Percentiles rank a stretch among this genome's conserved stretches.
Conservation (phyloP, 2,329 filamentous ascomycete genomes). For the Paraconiothyrium brasiliense region DNA sequence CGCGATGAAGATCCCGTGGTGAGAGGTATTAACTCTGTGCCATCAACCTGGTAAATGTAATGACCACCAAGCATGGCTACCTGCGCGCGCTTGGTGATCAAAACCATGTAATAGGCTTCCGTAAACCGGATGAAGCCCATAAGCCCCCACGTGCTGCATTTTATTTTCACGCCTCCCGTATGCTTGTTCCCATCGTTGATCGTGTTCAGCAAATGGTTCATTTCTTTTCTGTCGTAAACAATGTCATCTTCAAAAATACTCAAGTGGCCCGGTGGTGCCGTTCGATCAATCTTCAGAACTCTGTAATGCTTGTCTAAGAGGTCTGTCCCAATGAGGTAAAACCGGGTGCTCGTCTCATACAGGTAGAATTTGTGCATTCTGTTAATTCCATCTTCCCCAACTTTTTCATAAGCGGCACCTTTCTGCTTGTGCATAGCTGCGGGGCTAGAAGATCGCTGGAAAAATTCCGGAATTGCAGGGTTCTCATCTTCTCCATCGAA, state of each 20-base stretch:
- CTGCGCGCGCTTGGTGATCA: constrained; percentile 95
- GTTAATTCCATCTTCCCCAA: constrained; percentile 54
- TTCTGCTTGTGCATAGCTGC: constrained; percentile 49
- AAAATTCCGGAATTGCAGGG: constrained; percentile 49
- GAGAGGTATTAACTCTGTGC: constrained; percentile 88
- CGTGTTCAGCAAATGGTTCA: constrained; percentile 90
- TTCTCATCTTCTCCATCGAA: constrained; percentile 55
- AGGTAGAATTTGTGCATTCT: constrained; percentile 96
- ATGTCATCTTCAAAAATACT: constrained; percentile 93
- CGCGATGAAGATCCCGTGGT: constrained; percentile 74
- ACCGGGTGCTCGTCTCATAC: constrained; percentile 92
- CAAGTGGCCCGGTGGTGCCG: constrained; percentile 79
- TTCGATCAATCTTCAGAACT: constrained; percentile 94
- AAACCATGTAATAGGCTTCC: constrained; percentile 93
- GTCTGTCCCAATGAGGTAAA: constrained; percentile 94
- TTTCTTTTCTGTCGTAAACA: constrained; percentile 89
- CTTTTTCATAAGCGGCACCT: constrained; percentile 52
- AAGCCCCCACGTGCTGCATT: constrained; percentile 91
- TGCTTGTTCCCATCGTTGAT: constrained; percentile 95
- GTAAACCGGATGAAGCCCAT: constrained; percentile 97
- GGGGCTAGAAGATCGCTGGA: constrained; percentile 52
- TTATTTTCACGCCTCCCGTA: constrained; percentile 87
- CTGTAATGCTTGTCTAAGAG: constrained; percentile 88
- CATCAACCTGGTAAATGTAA: constrained; percentile 94
- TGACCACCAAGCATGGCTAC: constrained; percentile 96